Evolutionary conservation across 2,329 filamentous ascomycete species (phyloP), one percentile per base, ranked within the genome.

Genomic region (Exophiala spinifera): DNA sequence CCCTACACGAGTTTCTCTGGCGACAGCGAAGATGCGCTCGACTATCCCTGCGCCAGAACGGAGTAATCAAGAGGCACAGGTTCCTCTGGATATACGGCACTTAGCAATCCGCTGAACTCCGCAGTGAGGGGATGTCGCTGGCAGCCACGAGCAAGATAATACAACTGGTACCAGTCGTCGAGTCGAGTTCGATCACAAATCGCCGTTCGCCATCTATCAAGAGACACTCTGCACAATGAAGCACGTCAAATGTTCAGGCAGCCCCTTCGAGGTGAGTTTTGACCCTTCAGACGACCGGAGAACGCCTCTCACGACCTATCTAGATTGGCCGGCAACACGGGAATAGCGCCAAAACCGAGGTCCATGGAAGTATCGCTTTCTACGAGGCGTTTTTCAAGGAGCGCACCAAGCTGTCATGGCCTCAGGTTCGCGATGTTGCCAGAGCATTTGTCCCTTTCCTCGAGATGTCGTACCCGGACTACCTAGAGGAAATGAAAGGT

Each of bases 371-470:
- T 47, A 57, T 69, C 20, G 64, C 54, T 15, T 69, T 69, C 57
- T 68, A 69, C 45, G 46, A 49, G 20, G 51, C 39, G 3, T 61
- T 64, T 17, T 67, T 69, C 54, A 61, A 63, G 46, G 45, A 56
- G 20, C 53, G 60, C 13, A 61, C 62, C 55, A 71, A 72, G 37
- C 67, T 78, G 40, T 64, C 70, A 28, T 81, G 79, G 79, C 57
- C 67, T 0, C 60, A 76, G 57, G 79, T 79, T n/a, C 72, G 70
- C 11, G 59, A 70, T 1, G 69, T 72, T n/a, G 77, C 78, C 0
- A 60, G 67, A 14, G 63, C 63, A 7, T 79, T 79, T 61, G 67
- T 74, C 48, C 66, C 70, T 1, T 64, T 70, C 8, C 70, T 80
- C 2, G 64, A 67, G 20, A 48, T 63, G 10, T 55, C 60, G 37